Evolutionary conservation across 2,329 filamentous ascomycete genomes (phyloP), one percentile per base, ranked within the genome.

Genomic region (Elsinoe australis): DNA sequence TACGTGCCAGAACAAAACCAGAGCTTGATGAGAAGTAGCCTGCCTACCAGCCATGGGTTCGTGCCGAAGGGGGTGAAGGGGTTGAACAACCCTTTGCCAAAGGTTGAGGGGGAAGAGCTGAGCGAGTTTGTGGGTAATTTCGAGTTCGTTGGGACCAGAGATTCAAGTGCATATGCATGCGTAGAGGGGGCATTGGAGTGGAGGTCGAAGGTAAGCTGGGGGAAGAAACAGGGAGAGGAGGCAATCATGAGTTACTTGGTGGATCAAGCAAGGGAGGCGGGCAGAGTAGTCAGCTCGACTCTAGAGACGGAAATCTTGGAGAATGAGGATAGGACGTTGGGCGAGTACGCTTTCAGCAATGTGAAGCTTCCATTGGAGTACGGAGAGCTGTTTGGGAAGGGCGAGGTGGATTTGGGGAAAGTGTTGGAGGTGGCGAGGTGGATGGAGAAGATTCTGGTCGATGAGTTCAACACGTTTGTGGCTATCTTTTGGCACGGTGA

Each of bases 1-100:
- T 84, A 94, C 64, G 85, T 92, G 1, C 85, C 88, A 0, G 51
- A 72, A 14, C 75, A 83, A 17, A 88, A 94, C 63, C 90, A 95
- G 62, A 68, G 71, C 39, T 65, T 94, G 34, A 79, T 95, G 35
- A 76, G 80, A 10, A 81, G 81, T 2, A 82, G 86, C 0, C 64
- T 94, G 24, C 85, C 87, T 0, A 95, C 88, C 0, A 88, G 82
- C 32, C 85, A 89, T 62, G 85, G 87, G 0, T 95, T 86, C 63
- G 33, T 49, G 18, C 55, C 56, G 4, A 46, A 44, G n/a, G 54
- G 49, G 3, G 53, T 48, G 3, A 34, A 34, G 21, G 47, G 14
- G 10, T 53, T 61, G 36, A 56, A 60, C 21, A 68, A 64, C 47
- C 64, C 70, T 21, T 50, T 74, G 18, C 66, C 70, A 2, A 35